These are phyloP conservation scores for Paecilomyces sp. DNA, from an alignment of 2,329 filamentous ascomycete species.

Conservation along the genomic window DNA sequence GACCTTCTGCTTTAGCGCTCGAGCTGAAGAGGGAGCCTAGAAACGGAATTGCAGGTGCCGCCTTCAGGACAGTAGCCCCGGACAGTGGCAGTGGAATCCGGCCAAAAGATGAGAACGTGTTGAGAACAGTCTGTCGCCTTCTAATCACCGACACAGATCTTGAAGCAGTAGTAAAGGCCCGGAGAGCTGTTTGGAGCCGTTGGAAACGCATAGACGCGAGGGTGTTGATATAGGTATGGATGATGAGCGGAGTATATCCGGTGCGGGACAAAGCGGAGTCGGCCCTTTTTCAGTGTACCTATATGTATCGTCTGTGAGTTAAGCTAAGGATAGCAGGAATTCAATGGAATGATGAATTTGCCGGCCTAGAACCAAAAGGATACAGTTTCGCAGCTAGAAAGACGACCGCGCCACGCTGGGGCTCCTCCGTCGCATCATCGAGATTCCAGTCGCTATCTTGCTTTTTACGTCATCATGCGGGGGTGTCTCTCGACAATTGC, in stretches of 20 bases:
- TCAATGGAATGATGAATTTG: neutral
- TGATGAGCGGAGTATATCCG: neutral
- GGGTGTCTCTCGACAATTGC: slow-evolving; percentile 3
- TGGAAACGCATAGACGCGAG: slow-evolving; percentile 20
- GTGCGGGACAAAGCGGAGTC: neutral
- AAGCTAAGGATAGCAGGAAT: neutral
- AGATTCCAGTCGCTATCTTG: slow-evolving; percentile 2
- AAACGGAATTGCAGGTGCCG: slow-evolving; percentile 75
- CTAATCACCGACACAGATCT: neutral
- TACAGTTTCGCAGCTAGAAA: neutral
- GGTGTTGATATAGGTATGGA: neutral
- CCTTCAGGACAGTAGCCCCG: slow-evolving; percentile 39
- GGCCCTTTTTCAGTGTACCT: neutral
- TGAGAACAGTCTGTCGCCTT: neutral
- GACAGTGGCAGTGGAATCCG: slow-evolving; percentile 17
- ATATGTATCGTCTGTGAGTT: neutral
- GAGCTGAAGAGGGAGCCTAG: slow-evolving; percentile 67
- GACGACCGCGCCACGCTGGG: neutral
- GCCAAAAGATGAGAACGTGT: slow-evolving; percentile 6
- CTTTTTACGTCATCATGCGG: slow-evolving; percentile 25
- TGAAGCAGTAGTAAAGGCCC: slow-evolving; percentile 10
- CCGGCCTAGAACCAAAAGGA: neutral
- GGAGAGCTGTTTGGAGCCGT: slow-evolving; percentile 9
- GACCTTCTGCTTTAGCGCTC: slow-evolving; percentile 42
- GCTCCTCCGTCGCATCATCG: neutral